These are phyloP conservation scores for Scenedesmus sp. DNA, from an alignment of 163 green algal genomes.

Conservation along the genomic window DNA sequence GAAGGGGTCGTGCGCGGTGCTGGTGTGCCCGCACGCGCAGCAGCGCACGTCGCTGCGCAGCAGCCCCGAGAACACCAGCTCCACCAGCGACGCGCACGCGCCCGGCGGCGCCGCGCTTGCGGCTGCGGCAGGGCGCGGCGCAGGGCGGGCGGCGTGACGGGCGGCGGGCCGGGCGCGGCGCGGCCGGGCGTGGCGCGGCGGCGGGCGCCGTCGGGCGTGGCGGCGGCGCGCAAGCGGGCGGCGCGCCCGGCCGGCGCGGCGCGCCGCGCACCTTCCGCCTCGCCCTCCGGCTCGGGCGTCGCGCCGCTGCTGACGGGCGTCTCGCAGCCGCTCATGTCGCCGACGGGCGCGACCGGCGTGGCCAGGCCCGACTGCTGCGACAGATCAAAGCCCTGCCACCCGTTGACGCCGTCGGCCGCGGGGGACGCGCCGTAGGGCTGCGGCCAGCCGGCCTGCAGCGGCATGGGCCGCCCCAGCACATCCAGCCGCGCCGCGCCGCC, in stretches of 20 bases:
- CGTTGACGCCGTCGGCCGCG: neutral
- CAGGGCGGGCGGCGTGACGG: constrained; percentile 10
- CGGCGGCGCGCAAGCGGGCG: too few relatives aligned
- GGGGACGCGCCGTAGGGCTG: too few relatives aligned
- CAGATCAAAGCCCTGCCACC: neutral
- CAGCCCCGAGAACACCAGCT: constrained; percentile 57
- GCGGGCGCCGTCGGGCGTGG: too few relatives aligned
- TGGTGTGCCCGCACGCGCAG: constrained; percentile 80
- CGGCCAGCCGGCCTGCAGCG: constrained; percentile 2
- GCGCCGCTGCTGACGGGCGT: neutral
- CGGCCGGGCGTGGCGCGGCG: too few relatives aligned
- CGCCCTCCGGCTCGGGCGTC: constrained; percentile 16
- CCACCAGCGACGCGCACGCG: constrained; percentile 7
- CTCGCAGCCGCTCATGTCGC: neutral
- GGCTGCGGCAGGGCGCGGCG: neutral
- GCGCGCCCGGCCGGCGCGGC: too few relatives aligned
- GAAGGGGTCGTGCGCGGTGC: constrained; percentile 77
- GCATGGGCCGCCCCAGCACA: constrained; percentile 1
- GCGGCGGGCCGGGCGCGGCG: too few relatives aligned
- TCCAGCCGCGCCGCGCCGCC: constrained; percentile 13
- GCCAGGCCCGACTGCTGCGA: neutral
- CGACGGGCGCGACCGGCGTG: too few relatives aligned
- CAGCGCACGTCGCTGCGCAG: constrained; percentile 91
- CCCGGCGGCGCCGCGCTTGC: too few relatives aligned
- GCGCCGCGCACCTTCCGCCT: constrained; percentile 2